Evolutionary conservation across 148 eudicot genomes (phyloP), one percentile per base, ranked within the genome.

Genomic region (Nepenthes mirabilis): DNA sequence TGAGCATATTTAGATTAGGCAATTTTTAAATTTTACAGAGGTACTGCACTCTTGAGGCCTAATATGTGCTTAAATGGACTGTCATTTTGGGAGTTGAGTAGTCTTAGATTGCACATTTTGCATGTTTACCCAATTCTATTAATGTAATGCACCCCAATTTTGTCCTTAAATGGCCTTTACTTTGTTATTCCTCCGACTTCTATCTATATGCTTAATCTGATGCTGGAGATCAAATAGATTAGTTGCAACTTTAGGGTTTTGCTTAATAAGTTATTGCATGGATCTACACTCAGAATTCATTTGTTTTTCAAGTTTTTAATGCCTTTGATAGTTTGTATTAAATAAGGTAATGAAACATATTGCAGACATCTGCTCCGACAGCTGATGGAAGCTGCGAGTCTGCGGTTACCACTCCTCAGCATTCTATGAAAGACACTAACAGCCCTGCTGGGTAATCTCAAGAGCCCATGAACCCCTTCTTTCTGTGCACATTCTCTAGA

Each of bases 331-430:
- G 43, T 34, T 9, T 9, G 36, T 23, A 36, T 34, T 12, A 5
- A 2, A 34, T 40, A 12, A 49, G n/a, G 2, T n/a, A 5, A 23
- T 37, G 14, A 33, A 50, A 48, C 55, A 36, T 70, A 57, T 57
- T 68, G 59, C 76, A 91, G 97, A 78, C 83, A 57, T 64, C 90
- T 12, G 71, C 63, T 9, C 66, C 72, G 61, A 65, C 77, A 61
- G 71, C 83, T 60, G 97, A 85, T 77, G 83, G 77, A 76, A 85
- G 86, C 72, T 80, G 88, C 65, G 97, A 83, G 72, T 77, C 93
- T 55, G 88, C 62, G 47, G 87, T 84, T 55, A 77, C 85, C 65
- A 80, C 84, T 48, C 66, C 84, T 59, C 93, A 73, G 83, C 85
- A 84, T 67, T 72, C 86, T 69, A 66, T 71, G 35, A 71, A 74